phyloP scores from a whole-genome alignment of 73 alveolate species.

The Vitrella brassicaformis region DNA sequence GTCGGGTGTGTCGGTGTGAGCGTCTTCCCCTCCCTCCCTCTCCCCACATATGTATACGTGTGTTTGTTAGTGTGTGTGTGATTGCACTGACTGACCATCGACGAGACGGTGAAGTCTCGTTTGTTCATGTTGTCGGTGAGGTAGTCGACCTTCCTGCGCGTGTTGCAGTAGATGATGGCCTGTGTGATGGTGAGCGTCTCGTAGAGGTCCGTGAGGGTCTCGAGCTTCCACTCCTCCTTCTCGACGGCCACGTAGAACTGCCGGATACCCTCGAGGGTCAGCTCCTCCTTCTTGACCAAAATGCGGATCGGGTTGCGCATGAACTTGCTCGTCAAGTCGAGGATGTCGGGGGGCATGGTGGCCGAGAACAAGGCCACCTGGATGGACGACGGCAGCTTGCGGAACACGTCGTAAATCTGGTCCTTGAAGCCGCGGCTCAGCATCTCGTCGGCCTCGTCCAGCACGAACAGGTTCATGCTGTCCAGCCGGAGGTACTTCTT shows the following conservation, averaged over 20 bases:
- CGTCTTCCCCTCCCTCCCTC: too few relatives aligned
- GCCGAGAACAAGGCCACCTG: conserved; percentile 88
- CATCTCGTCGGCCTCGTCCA: conserved; percentile 98
- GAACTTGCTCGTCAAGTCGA: conserved; percentile 70
- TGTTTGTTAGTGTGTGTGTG: too few relatives aligned
- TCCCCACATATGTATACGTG: too few relatives aligned
- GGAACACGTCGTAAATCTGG: conserved; percentile 79
- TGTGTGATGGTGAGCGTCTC: conserved; percentile 84
- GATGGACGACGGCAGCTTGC: conserved; percentile 67
- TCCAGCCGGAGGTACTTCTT: conserved; percentile 27
- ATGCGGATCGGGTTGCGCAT: conserved; percentile 75
- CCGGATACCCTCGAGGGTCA: conserved; percentile 93
- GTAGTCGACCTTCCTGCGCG: conserved; percentile 48
- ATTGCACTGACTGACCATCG: not conserved
- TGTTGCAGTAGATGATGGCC: conserved; percentile 87
- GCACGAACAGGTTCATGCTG: conserved; percentile 49
- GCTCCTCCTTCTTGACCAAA: conserved; percentile 64
- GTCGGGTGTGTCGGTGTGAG: too few relatives aligned
- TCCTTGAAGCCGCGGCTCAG: conserved; percentile 89
- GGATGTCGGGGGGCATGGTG: conserved; percentile 84
- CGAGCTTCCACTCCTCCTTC: conserved; percentile 77
- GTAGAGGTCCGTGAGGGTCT: conserved; percentile 88
- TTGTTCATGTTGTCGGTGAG: conserved; percentile 22
- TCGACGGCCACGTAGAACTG: conserved; percentile 82
- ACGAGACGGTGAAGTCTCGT: conserved; percentile 33